These are phyloP conservation scores for Gypsophila paniculata DNA, from an alignment of 179 eudicot species.

Conservation along the genomic window DNA sequence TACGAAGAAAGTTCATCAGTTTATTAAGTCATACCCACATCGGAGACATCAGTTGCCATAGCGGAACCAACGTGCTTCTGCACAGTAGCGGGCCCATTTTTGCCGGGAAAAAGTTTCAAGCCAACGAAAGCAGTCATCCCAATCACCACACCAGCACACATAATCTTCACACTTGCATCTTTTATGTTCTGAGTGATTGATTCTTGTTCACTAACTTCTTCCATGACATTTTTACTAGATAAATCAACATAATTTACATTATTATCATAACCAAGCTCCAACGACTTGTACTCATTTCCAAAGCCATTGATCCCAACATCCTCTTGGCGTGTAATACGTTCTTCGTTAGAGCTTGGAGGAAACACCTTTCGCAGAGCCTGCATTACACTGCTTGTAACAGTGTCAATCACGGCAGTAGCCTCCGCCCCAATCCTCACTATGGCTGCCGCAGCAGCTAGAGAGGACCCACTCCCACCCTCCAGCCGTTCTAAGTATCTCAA, in stretches of 20 bases:
- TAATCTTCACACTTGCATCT: slow-evolving; percentile 75
- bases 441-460: slow-evolving; percentile 94
- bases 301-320: slow-evolving; percentile 36
- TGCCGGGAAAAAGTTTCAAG: slow-evolving; percentile 47
- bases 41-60: slow-evolving; percentile 64
- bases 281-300: slow-evolving; percentile 30
- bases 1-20: background rate
- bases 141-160: slow-evolving; percentile 84
- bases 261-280: slow-evolving; percentile 31
- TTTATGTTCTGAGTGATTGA: slow-evolving; percentile 60
- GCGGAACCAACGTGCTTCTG: slow-evolving; percentile 49
- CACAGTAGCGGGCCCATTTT: slow-evolving; percentile 36
- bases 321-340: slow-evolving; percentile 39
- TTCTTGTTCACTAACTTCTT: slow-evolving; percentile 51
- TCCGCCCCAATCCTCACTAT: slow-evolving; percentile 87
- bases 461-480: slow-evolving; percentile 76
- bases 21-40: slow-evolving; percentile 61
- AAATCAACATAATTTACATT: slow-evolving; percentile 25
- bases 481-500: slow-evolving; percentile 75
- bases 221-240: slow-evolving; percentile 29
- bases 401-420: slow-evolving; percentile 89
- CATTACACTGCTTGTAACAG: slow-evolving; percentile 71
- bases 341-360: slow-evolving; percentile 52
- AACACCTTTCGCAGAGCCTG: slow-evolving; percentile 79
- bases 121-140: slow-evolving; percentile 68